phyloP scores from a whole-genome alignment of 2,329 filamentous ascomycete species.

The Aspergillus spinulosporus region DNA sequence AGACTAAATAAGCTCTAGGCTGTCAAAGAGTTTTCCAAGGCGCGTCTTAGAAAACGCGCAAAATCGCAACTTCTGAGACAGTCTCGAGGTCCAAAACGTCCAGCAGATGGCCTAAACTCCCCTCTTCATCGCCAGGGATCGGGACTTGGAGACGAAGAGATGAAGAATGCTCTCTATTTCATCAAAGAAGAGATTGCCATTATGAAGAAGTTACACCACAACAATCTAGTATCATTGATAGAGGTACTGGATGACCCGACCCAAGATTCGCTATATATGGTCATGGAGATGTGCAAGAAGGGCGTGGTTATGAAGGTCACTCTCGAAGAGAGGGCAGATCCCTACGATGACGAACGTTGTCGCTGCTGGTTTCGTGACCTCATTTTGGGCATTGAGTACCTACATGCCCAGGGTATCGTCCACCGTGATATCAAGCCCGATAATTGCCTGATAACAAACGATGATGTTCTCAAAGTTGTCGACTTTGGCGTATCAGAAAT shows the following conservation, averaged over 20 bases:
- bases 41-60: slow-evolving; percentile 80
- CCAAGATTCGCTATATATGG: slow-evolving; percentile 97
- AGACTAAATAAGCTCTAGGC: slow-evolving; percentile 58
- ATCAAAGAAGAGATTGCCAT: slow-evolving; percentile 97
- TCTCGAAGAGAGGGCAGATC: slow-evolving; percentile 76
- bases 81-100: slow-evolving; percentile 55
- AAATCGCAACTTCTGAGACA: slow-evolving; percentile 82
- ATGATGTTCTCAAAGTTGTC: slow-evolving; percentile 93
- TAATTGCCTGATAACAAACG: slow-evolving; percentile 84
- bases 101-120: slow-evolving; percentile 62
- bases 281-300: slow-evolving; percentile 98
- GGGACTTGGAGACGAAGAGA: slow-evolving; percentile 51
- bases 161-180: slow-evolving; percentile 74
- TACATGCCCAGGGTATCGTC: slow-evolving; percentile 91
- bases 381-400: slow-evolving; percentile 90
- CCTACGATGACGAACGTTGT: slow-evolving; percentile 79
- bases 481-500: slow-evolving; percentile 99
- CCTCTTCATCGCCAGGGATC: slow-evolving; percentile 62
- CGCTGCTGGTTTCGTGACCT: slow-evolving; percentile 93
- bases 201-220: slow-evolving; percentile 97
- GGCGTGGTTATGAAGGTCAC: slow-evolving; percentile 96
- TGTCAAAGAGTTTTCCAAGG: slow-evolving; percentile 96
- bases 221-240: slow-evolving; percentile 87
- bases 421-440: slow-evolving; percentile 98
- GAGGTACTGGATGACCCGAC: slow-evolving; percentile 95